phyloP scores from a whole-genome alignment of 129 eudicot genomes.

The Glebionis coronaria region DNA sequence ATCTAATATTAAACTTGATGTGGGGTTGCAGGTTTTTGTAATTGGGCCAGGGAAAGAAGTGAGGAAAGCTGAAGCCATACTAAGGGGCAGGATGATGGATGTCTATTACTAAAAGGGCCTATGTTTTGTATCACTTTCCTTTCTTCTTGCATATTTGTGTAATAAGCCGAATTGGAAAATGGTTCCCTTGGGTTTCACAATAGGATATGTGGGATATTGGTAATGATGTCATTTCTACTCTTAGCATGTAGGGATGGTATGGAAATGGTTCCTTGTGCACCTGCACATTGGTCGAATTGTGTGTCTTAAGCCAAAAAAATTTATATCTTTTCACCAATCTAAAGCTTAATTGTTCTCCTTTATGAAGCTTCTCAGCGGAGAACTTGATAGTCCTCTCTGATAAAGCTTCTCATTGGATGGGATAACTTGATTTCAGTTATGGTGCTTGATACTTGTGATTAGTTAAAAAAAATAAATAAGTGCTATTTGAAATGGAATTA shows the following conservation, averaged over 20 bases:
- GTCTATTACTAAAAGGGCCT: conserved; percentile 32
- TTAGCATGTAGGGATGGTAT: background rate
- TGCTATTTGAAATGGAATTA: too few species aligned
- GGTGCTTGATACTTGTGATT: background rate
- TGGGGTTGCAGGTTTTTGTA: conserved; percentile 58
- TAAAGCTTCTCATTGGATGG: too few species aligned
- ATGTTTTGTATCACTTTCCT: conserved; percentile 6
- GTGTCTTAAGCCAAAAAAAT: background rate
- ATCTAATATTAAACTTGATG: background rate
- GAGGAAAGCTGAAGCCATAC: conserved; percentile 91
- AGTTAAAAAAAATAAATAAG: too few species aligned
- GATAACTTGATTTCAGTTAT: too few species aligned
- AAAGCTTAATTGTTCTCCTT: background rate
- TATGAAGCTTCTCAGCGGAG: background rate
- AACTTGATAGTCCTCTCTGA: background rate
- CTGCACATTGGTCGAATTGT: background rate
- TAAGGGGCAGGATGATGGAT: conserved; percentile 81
- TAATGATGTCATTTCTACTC: background rate
- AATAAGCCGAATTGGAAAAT: conserved; percentile 34
- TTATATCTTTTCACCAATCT: background rate
- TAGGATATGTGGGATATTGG: background rate
- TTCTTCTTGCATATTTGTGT: conserved; percentile 16
- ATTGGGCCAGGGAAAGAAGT: conserved; percentile 85
- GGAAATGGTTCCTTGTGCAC: background rate
- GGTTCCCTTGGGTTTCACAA: background rate